Evolutionary conservation across 441 rosid genomes (phyloP), one percentile per base, ranked within the genome.

Genomic region (Pelargonium citronellum): DNA sequence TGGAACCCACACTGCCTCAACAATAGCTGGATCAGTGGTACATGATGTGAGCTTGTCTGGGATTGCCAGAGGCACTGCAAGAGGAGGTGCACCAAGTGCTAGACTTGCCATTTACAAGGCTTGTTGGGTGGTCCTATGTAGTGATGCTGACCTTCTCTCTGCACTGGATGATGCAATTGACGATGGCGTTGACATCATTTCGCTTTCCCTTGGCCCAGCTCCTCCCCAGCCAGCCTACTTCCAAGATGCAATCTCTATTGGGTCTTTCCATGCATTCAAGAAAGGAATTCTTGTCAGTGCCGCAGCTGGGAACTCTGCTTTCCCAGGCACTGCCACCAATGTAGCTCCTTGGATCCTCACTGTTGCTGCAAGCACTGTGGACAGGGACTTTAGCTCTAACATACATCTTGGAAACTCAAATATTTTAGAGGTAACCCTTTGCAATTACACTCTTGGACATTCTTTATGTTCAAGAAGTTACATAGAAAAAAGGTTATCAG

Each of bases 311-410:
- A 85, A 85, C 17, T 19, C 67, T 0, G 84, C 79, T 2, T 64
- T 70, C 58, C 12, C 24, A 19, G 69, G 70, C 58, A 17, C 79
- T 2, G 77, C 76, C 20, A 41, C 53, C 1, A 78, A 81, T 65
- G 78, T 53, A 1, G 80, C 86, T 3, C 85, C 85, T 8, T 85
- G 84, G 85, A 69, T 79, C 27, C 13, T 80, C 8, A 81, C 84
- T 0, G 85, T 79, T 12, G 84, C 79, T 10, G 85, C 84, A 46
- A 73, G 76, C 75, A 73, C 80, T 44, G 61, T 75, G 2, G 81
- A 83, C 68, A 72, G 86, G 4, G 74, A 77, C 30, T 79, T 83
- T 65, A 43, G 66, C 16, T 73, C 79, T 5, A 47, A 67, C 39
- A 69, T 77, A 7, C n/a, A 11, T 10, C 83, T 85, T 8, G 72